Base-by-base conservation (phyloP, 2,329 filamentous ascomycete genomes). In the Paecilomyces sp. region DNA sequence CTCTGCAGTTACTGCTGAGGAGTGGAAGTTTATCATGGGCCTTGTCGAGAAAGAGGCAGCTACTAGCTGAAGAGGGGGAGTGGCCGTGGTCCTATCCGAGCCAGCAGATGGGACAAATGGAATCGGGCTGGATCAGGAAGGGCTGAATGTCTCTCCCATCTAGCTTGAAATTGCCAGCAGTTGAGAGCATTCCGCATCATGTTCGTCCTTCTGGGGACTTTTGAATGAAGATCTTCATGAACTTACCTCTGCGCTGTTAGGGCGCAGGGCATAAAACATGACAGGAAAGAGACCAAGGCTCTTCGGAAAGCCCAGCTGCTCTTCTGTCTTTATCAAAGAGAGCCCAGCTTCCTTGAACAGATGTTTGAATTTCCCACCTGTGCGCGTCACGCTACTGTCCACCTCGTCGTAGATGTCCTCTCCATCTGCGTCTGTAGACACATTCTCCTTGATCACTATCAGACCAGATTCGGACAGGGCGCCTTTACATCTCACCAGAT, bases 361-460 rank as follows among this genome's bases (percentile, higher is more conserved):
- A 5, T 70, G 67, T 61, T 82, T 81, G 66, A 92, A 94, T 66
- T 89, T 93, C 24, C 76, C 74, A 66, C 96, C 90, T 30, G 83
- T 85, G 67, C 91, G 83, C 2, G 90, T 96, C 1, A 96, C 88
- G 66, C 86, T 89, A 66, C 85, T 90, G 69, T 96, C 91, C 60
- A 81, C 70, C 6, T 86, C 83, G 70, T 96, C 91, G 70, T 88
- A 96, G 24, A 88, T 76, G 71, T 96, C 91, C 33, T 77, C 71
- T 0, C 79, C 79, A 0, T 75, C 76, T 31, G 73, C 63, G 66
- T 82, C 64, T 1, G 81, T 85, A 18, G 79, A 83, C 62, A 90
- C 70, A 68, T 96, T 97, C 78, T 97, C 92, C 78, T 94, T 94
- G 58, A 92, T 79, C 8, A 92, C 81, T 15, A 93, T 84, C 54